Base-by-base conservation (phyloP, 352 stramenopile genomes). In the Globisporangium radiosum region DNA sequence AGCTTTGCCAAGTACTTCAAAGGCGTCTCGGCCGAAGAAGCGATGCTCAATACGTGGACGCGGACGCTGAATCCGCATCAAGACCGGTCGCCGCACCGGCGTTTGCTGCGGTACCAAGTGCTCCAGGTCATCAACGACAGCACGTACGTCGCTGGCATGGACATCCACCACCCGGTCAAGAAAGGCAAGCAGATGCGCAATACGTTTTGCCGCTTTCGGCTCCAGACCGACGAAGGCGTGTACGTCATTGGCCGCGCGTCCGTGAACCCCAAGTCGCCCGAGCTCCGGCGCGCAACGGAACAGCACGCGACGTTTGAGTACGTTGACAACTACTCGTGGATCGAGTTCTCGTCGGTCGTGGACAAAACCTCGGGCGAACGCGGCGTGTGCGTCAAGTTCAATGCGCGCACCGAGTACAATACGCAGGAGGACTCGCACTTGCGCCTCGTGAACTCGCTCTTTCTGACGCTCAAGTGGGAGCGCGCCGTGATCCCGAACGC, bases 331-430 rank as follows among this genome's bases (percentile, higher is more conserved):
- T 78, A 70, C 55, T 78, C 75, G 61, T 81, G 72, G 72, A 73
- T 81, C 42, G 70, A 78, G 62, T 88, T 88, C 67, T 65, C 66
- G 39, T 43, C 59, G 19, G 64, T 64, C 5, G 33, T 61, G 1
- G 72, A 81, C 57, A 54, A 62, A 54, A 52, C 48, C 5, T 72
- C 70, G 5, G 68, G 71, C 15, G 66, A 76, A 40, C 17, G 64
- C 33, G 74, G 76, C 9, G 81, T 75, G 38, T 70, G 72, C 36
- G 74, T 88, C 67, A 86, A 85, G 62, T 88, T 88, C 62, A 74
- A 81, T 40, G 75, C 72, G 33, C 69, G 75, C 17, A 74, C 76
- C 8, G 74, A 77, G 62, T 86, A 85, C 65, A 74, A 85, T 60
- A 85, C 73, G 25, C 73, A 86, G 49, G 72, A 86, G 44, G 71